A percentile compares a stretch with the other conserved stretches of the same genome.
Evolutionary conservation across 495 filamentous ascomycete species (phyloP).

Genomic region (Xylaria flabelliformis): DNA sequence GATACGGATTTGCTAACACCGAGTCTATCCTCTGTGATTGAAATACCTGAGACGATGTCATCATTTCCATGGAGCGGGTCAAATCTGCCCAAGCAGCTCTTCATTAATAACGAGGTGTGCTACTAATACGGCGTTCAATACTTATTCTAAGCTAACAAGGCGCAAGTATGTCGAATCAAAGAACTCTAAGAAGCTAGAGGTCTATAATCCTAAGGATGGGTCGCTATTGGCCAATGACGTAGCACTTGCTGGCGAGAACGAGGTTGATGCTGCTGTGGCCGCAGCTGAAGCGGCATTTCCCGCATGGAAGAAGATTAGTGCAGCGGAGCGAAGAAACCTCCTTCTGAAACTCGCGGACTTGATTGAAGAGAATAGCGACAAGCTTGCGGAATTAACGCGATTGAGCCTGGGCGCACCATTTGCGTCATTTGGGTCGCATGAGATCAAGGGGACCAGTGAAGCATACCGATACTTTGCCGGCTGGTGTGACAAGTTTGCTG

Average conservation of each 20-base stretch:
- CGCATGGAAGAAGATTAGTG: conserved; percentile 55
- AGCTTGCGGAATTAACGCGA: conserved; percentile 44
- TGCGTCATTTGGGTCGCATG: conserved; percentile 36
- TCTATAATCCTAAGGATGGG: conserved; percentile 49
- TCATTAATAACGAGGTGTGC: conserved; percentile 53
- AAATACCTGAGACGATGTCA: not conserved
- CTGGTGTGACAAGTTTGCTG: conserved; percentile 56
- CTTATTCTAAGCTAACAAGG: not conserved
- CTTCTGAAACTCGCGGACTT: conserved; percentile 49
- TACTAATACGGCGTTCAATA: not conserved
- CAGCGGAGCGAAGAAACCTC: conserved; percentile 39
- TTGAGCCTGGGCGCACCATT: conserved; percentile 46
- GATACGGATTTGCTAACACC: not conserved
- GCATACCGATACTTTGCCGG: conserved; percentile 49
- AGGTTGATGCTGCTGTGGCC: conserved; percentile 61
- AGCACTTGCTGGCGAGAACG: conserved; percentile 57
- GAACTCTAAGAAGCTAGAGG: conserved; percentile 45
- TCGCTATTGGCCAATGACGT: conserved; percentile 51
- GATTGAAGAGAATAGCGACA: conserved; percentile 42
- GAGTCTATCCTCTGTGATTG: not conserved
- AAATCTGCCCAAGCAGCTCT: conserved; percentile 48
- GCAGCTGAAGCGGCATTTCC: conserved; percentile 59
- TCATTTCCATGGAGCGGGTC: conserved; percentile 38
- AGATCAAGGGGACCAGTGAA: conserved; percentile 38
- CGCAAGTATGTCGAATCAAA: conserved; percentile 48